phyloP scores from a whole-genome alignment of 192 early-diverging fungal species.

The Ambispora gerdemannii region DNA sequence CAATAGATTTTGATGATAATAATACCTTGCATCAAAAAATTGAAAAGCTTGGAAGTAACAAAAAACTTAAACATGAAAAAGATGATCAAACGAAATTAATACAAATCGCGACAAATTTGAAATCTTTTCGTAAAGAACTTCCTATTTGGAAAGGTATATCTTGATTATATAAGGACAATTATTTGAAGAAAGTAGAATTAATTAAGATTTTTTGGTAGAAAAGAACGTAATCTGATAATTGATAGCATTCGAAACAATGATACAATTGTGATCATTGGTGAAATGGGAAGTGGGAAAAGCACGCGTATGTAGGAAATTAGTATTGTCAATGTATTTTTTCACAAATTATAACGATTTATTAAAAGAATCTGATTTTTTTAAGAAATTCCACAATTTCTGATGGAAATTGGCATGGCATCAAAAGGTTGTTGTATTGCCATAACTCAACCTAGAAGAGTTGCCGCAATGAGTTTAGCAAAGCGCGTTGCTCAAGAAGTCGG shows the following conservation, averaged over 20 bases:
- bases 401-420: constrained; percentile 61
- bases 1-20: too few relatives aligned
- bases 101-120: too few relatives aligned
- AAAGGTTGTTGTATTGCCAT: constrained; percentile 71
- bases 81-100: too few relatives aligned
- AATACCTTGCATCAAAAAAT: too few relatives aligned
- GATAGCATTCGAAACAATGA: constrained; percentile 70
- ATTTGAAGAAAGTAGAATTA: background rate
- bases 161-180: too few relatives aligned
- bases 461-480: constrained; percentile 76
- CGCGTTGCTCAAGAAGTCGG: constrained; percentile 81
- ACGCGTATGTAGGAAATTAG: constrained; percentile 53
- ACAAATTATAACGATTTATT: too few relatives aligned
- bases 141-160: constrained; percentile 29
- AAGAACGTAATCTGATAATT: constrained; percentile 63
- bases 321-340: too few relatives aligned
- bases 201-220: background rate
- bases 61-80: too few relatives aligned
- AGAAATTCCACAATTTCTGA: constrained; percentile 90
- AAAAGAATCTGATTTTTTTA: background rate
- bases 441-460: constrained; percentile 83
- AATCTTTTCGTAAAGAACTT: constrained; percentile 17
- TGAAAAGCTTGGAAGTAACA: too few relatives aligned
- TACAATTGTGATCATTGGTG: constrained; percentile 86
- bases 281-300: constrained; percentile 97